phyloP scores from a whole-genome alignment of 2,329 filamentous ascomycete species.

The Apiospora rasikravindrae region DNA sequence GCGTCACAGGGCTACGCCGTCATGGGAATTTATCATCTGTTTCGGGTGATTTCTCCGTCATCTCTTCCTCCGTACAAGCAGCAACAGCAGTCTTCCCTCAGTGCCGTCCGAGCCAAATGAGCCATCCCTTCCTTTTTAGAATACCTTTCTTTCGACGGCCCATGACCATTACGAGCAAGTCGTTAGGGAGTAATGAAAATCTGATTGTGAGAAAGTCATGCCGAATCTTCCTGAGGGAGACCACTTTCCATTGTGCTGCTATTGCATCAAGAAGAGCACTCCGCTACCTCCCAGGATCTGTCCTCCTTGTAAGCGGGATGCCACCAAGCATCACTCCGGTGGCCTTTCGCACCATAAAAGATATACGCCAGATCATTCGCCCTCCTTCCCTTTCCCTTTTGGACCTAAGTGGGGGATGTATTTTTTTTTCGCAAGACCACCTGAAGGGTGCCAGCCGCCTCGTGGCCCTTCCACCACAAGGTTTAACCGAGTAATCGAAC shows the following conservation, averaged over 20 bases:
- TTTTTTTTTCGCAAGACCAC: slow-evolving; percentile 32
- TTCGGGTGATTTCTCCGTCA: slow-evolving; percentile 15
- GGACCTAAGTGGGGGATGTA: slow-evolving; percentile 29
- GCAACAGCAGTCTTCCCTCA: slow-evolving; percentile 29
- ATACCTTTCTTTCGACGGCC: slow-evolving; percentile 16
- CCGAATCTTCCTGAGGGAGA: slow-evolving; percentile 37
- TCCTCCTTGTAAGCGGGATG: slow-evolving; percentile 12
- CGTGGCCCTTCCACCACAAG: slow-evolving; percentile 39
- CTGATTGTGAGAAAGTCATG: slow-evolving; percentile 38
- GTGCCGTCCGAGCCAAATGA: slow-evolving; percentile 33
- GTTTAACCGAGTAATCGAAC: slow-evolving; percentile 43
- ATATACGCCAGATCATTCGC: slow-evolving; percentile 37
- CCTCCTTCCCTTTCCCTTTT: slow-evolving; percentile 34
- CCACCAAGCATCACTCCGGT: slow-evolving; percentile 15
- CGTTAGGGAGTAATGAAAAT: slow-evolving; percentile 40
- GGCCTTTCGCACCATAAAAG: slow-evolving; percentile 29
- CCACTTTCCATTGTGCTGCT: slow-evolving; percentile 34
- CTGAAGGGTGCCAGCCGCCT: slow-evolving; percentile 38
- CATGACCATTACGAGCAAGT: slow-evolving; percentile 24
- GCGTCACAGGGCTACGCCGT: neutral
- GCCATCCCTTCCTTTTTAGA: slow-evolving; percentile 28
- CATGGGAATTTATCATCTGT: slow-evolving; percentile 18
- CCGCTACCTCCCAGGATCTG: slow-evolving; percentile 17
- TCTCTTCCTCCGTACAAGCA: slow-evolving; percentile 26
- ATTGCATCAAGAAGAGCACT: slow-evolving; percentile 25